Percentiles rank a stretch among this genome's conserved stretches.
Evolutionary conservation across 805 yeast genomes (phyloP).

Genomic region (Candida boleticola): DNA sequence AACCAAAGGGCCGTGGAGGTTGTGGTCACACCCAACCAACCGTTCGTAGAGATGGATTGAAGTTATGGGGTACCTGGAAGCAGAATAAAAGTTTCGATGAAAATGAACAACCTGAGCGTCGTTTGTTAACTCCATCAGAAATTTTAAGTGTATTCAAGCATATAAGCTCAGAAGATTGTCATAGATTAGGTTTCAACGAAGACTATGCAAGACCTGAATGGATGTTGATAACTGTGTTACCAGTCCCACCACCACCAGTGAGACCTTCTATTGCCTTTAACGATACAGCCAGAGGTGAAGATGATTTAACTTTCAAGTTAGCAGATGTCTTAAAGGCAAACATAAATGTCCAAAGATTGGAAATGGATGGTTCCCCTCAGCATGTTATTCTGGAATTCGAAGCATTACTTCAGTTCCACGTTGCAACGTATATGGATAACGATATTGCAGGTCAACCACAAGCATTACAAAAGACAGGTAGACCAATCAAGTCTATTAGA

Average conservation of each 20-base stretch:
- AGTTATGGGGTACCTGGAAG: slow-evolving; percentile 98
- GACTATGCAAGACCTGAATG: slow-evolving; percentile 99
- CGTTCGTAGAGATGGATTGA: slow-evolving; percentile 91
- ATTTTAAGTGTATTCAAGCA: slow-evolving; percentile 89
- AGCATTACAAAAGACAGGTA: slow-evolving; percentile 96
- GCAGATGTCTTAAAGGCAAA: slow-evolving; percentile 97
- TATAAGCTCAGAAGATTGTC: slow-evolving; percentile 80
- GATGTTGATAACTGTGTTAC: slow-evolving; percentile 95
- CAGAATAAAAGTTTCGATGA: slow-evolving; percentile 80
- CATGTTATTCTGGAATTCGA: slow-evolving; percentile 97
- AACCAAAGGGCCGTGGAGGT: slow-evolving; percentile 77
- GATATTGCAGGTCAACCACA: slow-evolving; percentile 99
- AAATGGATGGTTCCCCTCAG: slow-evolving; percentile 98
- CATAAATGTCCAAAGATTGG: slow-evolving; percentile 93
- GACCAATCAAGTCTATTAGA: slow-evolving; percentile 97
- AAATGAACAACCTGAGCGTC: slow-evolving; percentile 86
- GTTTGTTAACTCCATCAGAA: slow-evolving; percentile 84
- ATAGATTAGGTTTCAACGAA: slow-evolving; percentile 82
- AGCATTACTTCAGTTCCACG: slow-evolving; percentile 92
- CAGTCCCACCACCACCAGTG: slow-evolving; percentile 99
- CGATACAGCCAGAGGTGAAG: slow-evolving; percentile 98
- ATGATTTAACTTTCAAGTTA: slow-evolving; percentile 94
- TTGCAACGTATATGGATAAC: slow-evolving; percentile 99
- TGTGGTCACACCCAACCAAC: slow-evolving; percentile 98
- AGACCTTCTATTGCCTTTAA: slow-evolving; percentile 98